Conservation (phyloP, 176 grass and related monocot species). For the Musa acuminata region DNA sequence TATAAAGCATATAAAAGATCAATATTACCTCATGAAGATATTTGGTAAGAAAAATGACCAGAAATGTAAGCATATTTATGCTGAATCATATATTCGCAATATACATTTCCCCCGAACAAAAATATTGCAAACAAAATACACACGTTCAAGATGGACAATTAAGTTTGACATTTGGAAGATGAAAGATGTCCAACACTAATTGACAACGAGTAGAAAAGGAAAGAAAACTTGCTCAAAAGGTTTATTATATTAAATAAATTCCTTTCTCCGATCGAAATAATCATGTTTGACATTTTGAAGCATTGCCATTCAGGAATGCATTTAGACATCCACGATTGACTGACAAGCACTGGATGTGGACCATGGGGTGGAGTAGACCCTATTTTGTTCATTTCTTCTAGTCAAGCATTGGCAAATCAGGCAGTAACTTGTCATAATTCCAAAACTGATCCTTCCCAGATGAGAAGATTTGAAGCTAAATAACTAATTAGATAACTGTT, state of each 20-base stretch:
- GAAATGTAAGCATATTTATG: background rate
- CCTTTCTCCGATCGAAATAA: background rate
- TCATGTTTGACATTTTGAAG: background rate
- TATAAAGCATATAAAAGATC: constrained; percentile 1
- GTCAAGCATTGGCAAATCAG: background rate
- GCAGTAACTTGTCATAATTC: background rate
- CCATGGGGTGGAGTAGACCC: background rate
- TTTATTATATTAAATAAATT: background rate
- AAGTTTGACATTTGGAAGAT: background rate
- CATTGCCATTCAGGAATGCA: background rate
- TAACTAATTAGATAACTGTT: background rate
- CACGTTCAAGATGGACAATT: background rate
- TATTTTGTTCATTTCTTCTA: background rate
- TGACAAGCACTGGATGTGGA: background rate
- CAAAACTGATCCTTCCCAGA: background rate
- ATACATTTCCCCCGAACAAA: background rate
- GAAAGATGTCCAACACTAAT: background rate
- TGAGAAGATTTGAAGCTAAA: background rate
- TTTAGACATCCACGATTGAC: background rate
- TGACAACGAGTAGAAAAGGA: background rate
- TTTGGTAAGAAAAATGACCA: constrained; percentile 14
- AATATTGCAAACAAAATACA: background rate
- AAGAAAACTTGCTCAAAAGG: background rate
- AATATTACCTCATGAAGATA: background rate
- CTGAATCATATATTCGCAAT: background rate